Evolutionary conservation across 495 filamentous ascomycete genomes (phyloP), one percentile per base, ranked within the genome.

Genomic region (Aspergillus olivimuriae): DNA sequence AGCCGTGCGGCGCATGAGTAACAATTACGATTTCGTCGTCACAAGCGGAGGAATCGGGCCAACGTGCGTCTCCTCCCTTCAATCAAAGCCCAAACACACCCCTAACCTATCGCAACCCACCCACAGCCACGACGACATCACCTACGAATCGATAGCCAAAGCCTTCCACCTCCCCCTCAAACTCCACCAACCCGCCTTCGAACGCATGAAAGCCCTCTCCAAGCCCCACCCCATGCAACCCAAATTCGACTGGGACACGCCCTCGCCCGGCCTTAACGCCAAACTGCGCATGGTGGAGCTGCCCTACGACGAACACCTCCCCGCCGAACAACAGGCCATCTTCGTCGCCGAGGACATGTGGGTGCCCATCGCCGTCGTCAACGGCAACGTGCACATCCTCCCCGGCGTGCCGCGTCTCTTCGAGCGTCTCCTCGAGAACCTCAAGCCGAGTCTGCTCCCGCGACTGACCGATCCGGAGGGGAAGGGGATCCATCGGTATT

Each of bases 21-120:
- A 74, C 21, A 80, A 79, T 45, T 95, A 95, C 56, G 92, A 96
- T 65, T 85, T 96, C 46, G 87, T 98, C 15, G 88, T 95, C 2
- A 98, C 92, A 34, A 86, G 83, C 51, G 92, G 92, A 41, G 92
- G 92, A 19, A 96, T 98, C 56, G 92, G 92, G 2, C 91, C 92
- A 41, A 96, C 90, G 86, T 90, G 57, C 53, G 73, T 67, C 47
- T 50, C 35, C 44, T 32, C n/a, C 31, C 30, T 16, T 9, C 9
- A 23, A 18, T 17, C 21, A 39, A 30, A 31, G 5, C 23, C 6
- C 15, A 32, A 31, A 44, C 21, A 10, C 10, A 7, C 9, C 10
- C 18, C 18, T 18, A 8, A 37, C 6, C 34, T n/a, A n/a, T 37
- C 15, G 19, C 3, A 15, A 38, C 17, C 16, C 8, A n/a, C 15